Evolutionary conservation across 805 yeast genomes (phyloP), one percentile per base, ranked within the genome.

Genomic region (Diddensiella caesifluorescens): DNA sequence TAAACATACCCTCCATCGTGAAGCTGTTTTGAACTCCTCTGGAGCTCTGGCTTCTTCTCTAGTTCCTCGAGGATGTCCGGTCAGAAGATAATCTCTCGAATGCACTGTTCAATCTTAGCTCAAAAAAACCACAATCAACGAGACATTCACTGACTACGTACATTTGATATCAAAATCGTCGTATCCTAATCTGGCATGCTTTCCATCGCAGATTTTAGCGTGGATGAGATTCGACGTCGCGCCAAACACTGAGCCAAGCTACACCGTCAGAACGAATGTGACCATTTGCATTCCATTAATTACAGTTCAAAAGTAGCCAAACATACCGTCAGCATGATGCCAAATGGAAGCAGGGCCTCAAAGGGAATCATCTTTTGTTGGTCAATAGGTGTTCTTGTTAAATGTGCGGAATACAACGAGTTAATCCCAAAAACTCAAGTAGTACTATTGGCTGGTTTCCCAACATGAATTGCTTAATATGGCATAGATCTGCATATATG

Each of bases 41-140:
- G 88, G 87, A 3, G 94, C 95, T 30, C 72, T 64, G 4, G 88
- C 74, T 32, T 69, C 73, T 49, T 76, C 78, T 38, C 71, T 60
- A 59, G 83, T 90, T 28, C 80, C 89, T 57, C 95, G 71, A 55
- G 66, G 70, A 31, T 71, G 69, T 20, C 95, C 95, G 7, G 95
- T 85, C 55, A 85, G 67, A 50, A 90, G 70, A 57, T 73, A 69
- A 62, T 85, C 95, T 56, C 95, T 72, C 50, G 80, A 81, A 64
- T 84, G 77, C 72, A 67, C 61, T 59, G 6, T 7, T 13, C 12
- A 20, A 16, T 13, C 32, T 19, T 28, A n/a, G 18, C 9, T 12
- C 9, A 13, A 29, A 13, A 29, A 29, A 29, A 29, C 9, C 27
- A 12, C 2, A 35, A 10, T 51, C 41, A 20, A 19, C 13, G n/a